Conservation (phyloP, 768 basidiomycete genomes). For the Epithele typhae region DNA sequence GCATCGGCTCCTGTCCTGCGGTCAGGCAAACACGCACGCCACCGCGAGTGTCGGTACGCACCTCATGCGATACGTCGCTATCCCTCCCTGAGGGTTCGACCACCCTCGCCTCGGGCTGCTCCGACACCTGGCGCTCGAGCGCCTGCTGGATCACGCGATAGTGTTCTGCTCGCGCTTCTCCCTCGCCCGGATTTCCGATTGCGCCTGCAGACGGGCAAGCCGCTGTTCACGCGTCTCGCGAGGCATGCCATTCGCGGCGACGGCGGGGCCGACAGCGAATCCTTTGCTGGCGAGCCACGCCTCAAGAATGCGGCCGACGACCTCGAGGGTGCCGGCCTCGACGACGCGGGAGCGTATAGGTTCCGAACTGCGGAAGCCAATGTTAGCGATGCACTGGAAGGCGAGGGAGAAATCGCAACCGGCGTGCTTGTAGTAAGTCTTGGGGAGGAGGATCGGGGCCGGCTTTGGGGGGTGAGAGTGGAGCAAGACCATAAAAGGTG, state of each 20-base stretch:
- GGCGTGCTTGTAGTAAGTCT: slow-evolving; percentile 73
- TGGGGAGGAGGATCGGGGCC: slow-evolving; percentile 60
- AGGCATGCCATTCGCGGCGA: slow-evolving; percentile 69
- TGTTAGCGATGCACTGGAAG: slow-evolving; percentile 96
- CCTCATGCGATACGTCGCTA: slow-evolving; percentile 6
- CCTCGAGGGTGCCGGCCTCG: slow-evolving; percentile 89
- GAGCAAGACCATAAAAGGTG: slow-evolving; percentile 71
- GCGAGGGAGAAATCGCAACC: slow-evolving; percentile 89
- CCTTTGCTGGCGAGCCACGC: slow-evolving; percentile 89
- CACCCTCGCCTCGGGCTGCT: not conserved
- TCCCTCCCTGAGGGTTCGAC: not conserved
- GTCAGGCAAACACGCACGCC: too few relatives aligned
- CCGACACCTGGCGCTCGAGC: slow-evolving; percentile 41
- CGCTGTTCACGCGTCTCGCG: slow-evolving; percentile 75
- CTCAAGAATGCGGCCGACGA: slow-evolving; percentile 91
- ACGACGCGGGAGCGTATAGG: slow-evolving; percentile 88
- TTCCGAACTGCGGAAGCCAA: slow-evolving; percentile 93
- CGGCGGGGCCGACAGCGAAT: slow-evolving; percentile 78
- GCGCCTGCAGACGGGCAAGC: slow-evolving; percentile 53
- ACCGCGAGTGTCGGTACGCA: not conserved
- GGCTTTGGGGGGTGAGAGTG: slow-evolving; percentile 58
- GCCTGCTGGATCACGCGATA: slow-evolving; percentile 51
- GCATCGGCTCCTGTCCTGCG: slow-evolving; percentile 27
- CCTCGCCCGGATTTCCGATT: slow-evolving; percentile 50
- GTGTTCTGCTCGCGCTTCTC: slow-evolving; percentile 61